phyloP scores from a whole-genome alignment of 2,329 filamentous ascomycete species.

The Talaromyces verruculosus region DNA sequence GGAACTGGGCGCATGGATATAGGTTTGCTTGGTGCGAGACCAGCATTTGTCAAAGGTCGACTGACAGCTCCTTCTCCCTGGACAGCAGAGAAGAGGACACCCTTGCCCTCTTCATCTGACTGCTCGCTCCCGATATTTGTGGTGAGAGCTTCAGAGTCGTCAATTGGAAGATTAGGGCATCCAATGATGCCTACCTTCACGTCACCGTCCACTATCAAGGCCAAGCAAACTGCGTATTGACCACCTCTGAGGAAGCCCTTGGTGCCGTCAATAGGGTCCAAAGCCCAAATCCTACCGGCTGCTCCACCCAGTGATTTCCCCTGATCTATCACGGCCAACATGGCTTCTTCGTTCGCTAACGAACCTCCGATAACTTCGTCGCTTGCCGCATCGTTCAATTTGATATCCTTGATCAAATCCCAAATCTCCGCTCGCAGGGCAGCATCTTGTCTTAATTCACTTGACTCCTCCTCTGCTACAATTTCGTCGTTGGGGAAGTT shows the following conservation, averaged over 20 bases:
- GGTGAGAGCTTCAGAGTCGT: slow-evolving; percentile 71
- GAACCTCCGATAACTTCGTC: slow-evolving; percentile 69
- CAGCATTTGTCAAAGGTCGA: slow-evolving; percentile 63
- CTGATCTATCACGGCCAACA: slow-evolving; percentile 60
- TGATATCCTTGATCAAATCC: slow-evolving; percentile 73
- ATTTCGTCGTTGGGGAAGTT: slow-evolving; percentile 90
- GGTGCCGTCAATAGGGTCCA: slow-evolving; percentile 97
- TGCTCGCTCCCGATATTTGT: slow-evolving; percentile 72
- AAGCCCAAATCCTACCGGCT: slow-evolving; percentile 75
- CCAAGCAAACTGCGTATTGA: slow-evolving; percentile 95
- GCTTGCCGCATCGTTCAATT: slow-evolving; percentile 64
- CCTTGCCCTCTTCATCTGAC: slow-evolving; percentile 70
- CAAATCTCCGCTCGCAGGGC: slow-evolving; percentile 75
- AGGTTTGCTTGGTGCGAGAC: slow-evolving; percentile 51
- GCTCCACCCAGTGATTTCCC: slow-evolving; percentile 48
- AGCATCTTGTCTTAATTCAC: slow-evolving; percentile 69
- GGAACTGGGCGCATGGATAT: slow-evolving; percentile 79
- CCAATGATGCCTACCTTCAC: slow-evolving; percentile 93
- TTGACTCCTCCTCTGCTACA: slow-evolving; percentile 92
- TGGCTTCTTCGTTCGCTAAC: slow-evolving; percentile 61
- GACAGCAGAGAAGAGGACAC: slow-evolving; percentile 85
- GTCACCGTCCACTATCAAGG: slow-evolving; percentile 85
- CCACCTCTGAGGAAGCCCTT: slow-evolving; percentile 95
- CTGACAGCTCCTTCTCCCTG: slow-evolving; percentile 76
- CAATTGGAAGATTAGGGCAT: slow-evolving; percentile 90